Conservation (phyloP, 192 early-diverging fungal genomes). For the Entomortierella lignicola region DNA sequence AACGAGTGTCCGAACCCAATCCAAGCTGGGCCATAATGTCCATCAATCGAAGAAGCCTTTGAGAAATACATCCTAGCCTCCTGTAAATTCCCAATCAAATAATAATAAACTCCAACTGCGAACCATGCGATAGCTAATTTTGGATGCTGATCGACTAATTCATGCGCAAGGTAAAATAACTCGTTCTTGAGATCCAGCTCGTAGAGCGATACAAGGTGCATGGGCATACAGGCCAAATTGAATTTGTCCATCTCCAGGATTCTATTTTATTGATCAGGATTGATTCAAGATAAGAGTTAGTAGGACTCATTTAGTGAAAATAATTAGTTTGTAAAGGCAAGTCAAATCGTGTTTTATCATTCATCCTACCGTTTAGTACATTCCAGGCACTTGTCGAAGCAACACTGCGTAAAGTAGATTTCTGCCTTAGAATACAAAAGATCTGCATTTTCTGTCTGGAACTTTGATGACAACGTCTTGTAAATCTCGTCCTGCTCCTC, state of each 20-base stretch:
- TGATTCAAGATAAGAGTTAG: too few relatives aligned
- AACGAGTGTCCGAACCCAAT: conserved; percentile 86
- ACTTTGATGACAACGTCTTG: conserved; percentile 48
- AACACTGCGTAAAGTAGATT: conserved; percentile 57
- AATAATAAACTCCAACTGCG: conserved; percentile 85
- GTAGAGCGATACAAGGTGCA: conserved; percentile 75
- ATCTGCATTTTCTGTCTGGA: conserved; percentile 59
- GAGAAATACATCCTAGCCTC: conserved; percentile 77
- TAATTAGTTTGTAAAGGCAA: too few relatives aligned
- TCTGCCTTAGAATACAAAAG: conserved; percentile 69
- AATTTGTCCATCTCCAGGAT: conserved; percentile 69
- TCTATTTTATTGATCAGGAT: conserved; percentile 45
- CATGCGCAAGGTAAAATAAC: conserved; percentile 79
- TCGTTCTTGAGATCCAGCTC: conserved; percentile 71
- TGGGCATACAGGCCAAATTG: conserved; percentile 68
- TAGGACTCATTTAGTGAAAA: too few relatives aligned
- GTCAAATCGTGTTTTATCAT: too few relatives aligned
- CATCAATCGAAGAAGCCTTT: conserved; percentile 71
- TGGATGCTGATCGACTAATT: conserved; percentile 73
- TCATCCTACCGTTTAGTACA: conserved; percentile 58
- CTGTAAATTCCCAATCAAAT: conserved; percentile 63
- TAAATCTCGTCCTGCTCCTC: conserved; percentile 58
- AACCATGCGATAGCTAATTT: conserved; percentile 74
- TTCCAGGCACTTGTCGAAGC: conserved; percentile 59
- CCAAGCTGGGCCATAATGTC: conserved; percentile 77